These are phyloP conservation scores for Solanum pinnatisectum DNA, from an alignment of 257 asterid species.

Conservation along the genomic window DNA sequence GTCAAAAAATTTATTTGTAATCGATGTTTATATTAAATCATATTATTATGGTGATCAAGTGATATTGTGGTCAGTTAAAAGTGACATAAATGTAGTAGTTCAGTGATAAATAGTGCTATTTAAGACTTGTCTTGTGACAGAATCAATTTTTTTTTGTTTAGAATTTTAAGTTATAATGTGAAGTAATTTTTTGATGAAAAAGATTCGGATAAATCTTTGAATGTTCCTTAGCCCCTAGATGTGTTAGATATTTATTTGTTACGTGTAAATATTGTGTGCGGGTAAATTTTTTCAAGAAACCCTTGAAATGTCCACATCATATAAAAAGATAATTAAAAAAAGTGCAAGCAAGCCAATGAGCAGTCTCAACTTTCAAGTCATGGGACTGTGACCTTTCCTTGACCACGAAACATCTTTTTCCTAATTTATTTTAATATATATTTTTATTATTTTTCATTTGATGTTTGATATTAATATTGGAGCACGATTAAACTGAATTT, in stretches of 20 bases:
- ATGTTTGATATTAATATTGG: fast-evolving
- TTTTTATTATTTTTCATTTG: no score
- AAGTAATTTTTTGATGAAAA: not conserved
- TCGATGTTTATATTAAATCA: not conserved
- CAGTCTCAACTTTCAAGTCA: not conserved
- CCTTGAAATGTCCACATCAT: not conserved
- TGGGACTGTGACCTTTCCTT: not conserved
- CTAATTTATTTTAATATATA: not conserved
- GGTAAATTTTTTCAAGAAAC: not conserved
- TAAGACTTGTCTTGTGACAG: not conserved
- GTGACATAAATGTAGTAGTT: not conserved
- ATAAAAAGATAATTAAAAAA: not conserved
- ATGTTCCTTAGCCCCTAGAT: not conserved
- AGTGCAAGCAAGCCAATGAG: not conserved
- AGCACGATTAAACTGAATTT: no score
- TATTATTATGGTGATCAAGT: not conserved
- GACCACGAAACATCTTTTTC: not conserved
- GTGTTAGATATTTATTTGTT: not conserved
- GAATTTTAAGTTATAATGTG: not conserved
- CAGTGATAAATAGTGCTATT: not conserved
- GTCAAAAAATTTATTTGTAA: not conserved
- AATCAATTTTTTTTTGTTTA: not conserved
- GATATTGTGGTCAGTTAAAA: not conserved
- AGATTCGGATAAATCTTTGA: not conserved
- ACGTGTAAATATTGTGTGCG: not conserved